phyloP scores from a whole-genome alignment of 129 eudicot genomes.

The Flaveria sonorensis region DNA sequence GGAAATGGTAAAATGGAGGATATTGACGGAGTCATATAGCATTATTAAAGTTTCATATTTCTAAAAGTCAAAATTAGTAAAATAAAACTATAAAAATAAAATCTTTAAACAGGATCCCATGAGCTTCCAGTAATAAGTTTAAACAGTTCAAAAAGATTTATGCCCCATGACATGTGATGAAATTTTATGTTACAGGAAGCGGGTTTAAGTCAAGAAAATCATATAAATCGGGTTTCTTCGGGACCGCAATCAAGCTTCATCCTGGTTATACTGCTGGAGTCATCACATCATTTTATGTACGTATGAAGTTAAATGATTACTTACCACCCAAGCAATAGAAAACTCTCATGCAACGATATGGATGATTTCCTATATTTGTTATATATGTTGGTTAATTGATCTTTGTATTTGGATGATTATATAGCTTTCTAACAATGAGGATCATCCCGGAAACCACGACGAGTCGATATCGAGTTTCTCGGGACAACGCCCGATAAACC shows the following conservation, averaged over 20 bases:
- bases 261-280: constrained; percentile 94
- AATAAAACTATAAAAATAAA: too few relatives aligned
- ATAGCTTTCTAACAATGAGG: constrained; percentile 86
- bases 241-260: constrained; percentile 74
- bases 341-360: background rate
- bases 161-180: background rate
- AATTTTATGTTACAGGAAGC: constrained; percentile 53
- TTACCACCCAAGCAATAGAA: constrained; percentile 2
- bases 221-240: constrained; percentile 72
- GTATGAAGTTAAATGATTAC: constrained; percentile 21
- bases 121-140: too few relatives aligned
- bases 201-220: constrained; percentile 67
- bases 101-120: background rate
- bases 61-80: too few relatives aligned
- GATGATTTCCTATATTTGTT: background rate
- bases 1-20: too few relatives aligned
- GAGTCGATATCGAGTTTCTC: constrained; percentile 80
- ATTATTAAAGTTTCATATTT: too few relatives aligned
- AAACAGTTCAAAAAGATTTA: background rate
- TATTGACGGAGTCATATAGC: too few relatives aligned
- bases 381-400: background rate
- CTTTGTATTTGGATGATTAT: background rate
- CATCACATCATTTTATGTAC: constrained; percentile 76
- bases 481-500: constrained; percentile 74
- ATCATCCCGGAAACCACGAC: constrained; percentile 69